phyloP scores from a whole-genome alignment of 2,329 filamentous ascomycete genomes.

The Botrytis medusae region DNA sequence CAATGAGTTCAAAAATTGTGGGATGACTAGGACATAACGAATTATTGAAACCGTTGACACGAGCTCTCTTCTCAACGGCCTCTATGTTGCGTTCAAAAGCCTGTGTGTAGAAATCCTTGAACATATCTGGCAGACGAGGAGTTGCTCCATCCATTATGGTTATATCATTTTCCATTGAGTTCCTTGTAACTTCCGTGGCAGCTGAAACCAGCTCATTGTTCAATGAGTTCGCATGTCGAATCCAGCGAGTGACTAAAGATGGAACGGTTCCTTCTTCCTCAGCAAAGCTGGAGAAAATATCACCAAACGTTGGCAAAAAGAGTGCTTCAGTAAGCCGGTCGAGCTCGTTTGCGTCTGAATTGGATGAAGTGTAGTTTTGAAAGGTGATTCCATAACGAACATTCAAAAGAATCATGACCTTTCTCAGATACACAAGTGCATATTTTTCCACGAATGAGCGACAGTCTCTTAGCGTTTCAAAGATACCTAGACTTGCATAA shows the following conservation, averaged over 20 bases:
- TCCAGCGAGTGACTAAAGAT: constrained; percentile 65
- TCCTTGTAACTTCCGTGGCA: neutral
- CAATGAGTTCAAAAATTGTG: constrained; percentile 89
- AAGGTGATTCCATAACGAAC: constrained; percentile 89
- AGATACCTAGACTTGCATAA: constrained; percentile 56
- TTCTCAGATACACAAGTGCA: constrained; percentile 85
- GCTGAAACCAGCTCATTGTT: neutral
- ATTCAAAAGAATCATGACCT: constrained; percentile 78
- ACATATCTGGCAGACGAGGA: neutral
- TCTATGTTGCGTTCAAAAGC: neutral
- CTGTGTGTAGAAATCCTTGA: neutral
- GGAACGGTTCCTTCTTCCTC: constrained; percentile 40
- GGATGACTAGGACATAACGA: constrained; percentile 66
- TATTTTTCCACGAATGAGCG: constrained; percentile 73
- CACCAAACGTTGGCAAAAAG: constrained; percentile 73
- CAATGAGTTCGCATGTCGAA: constrained; percentile 43
- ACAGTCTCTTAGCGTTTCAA: constrained; percentile 55
- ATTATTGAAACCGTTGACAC: neutral
- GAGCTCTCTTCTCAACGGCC: neutral
- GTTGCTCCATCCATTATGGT: neutral
- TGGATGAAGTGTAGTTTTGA: constrained; percentile 63
- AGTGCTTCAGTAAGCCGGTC: constrained; percentile 76
- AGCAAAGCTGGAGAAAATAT: constrained; percentile 57
- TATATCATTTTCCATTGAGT: neutral
- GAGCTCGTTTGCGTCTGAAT: constrained; percentile 71